A percentile compares a stretch with the other conserved stretches of the same genome.
Conservation (phyloP, 768 basidiomycete genomes). For the Tricholoma flavovirens region DNA sequence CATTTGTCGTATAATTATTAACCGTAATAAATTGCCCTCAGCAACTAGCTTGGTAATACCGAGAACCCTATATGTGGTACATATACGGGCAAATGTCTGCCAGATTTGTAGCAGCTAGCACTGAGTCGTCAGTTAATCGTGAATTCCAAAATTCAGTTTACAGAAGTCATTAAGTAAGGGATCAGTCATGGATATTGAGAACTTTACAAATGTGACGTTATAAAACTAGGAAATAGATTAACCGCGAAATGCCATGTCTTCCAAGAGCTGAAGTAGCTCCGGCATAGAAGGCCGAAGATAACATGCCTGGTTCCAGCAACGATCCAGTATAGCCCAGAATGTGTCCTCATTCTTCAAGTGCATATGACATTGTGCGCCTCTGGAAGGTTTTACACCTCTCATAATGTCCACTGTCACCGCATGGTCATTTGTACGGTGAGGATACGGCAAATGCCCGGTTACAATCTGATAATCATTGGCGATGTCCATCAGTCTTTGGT, state of each 20-base stretch:
- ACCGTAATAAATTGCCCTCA: too few species aligned
- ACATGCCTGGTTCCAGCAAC: slow-evolving; percentile 39
- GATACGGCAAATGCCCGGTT: slow-evolving; percentile 46
- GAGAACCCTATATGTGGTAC: too few species aligned
- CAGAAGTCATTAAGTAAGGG: too few species aligned
- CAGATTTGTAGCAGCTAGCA: too few species aligned
- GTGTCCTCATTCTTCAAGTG: slow-evolving; percentile 24
- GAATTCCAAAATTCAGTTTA: too few species aligned
- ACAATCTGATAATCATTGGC: slow-evolving; percentile 47
- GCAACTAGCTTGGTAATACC: too few species aligned
- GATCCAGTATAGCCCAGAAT: slow-evolving; percentile 41
- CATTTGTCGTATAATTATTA: too few species aligned
- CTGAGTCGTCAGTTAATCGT: too few species aligned
- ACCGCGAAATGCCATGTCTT: slow-evolving; percentile 15
- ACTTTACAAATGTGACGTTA: too few species aligned
- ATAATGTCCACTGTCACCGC: slow-evolving; percentile 52
- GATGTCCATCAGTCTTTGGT: neutral
- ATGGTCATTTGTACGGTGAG: slow-evolving; percentile 48
- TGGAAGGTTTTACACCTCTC: slow-evolving; percentile 42
- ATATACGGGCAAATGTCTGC: too few species aligned
- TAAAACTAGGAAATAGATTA: neutral
- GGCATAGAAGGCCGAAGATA: slow-evolving; percentile 38
- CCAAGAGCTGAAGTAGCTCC: slow-evolving; percentile 28
- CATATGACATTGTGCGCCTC: slow-evolving; percentile 25
- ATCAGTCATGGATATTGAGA: too few species aligned